A percentile compares a stretch with the other conserved stretches of the same genome.
These are phyloP conservation scores for Melaleuca alternifolia DNA, from an alignment of 345 rosid genomes.

Conservation along the genomic window DNA sequence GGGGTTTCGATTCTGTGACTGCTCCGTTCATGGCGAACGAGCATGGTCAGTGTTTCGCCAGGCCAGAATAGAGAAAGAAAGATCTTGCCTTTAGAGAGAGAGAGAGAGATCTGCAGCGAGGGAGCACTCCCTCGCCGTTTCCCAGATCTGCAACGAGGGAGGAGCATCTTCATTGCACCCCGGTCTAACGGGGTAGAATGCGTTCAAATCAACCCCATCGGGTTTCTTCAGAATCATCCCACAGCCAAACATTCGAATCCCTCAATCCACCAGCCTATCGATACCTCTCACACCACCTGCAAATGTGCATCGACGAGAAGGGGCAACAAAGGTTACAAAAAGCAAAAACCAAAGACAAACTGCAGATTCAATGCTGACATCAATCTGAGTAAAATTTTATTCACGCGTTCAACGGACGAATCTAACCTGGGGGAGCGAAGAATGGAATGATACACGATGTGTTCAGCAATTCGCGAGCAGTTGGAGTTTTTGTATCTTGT, in stretches of 20 bases:
- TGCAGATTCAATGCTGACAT: neutral
- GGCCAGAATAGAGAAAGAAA: too few species aligned
- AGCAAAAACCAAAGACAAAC: neutral
- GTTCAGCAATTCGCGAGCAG: neutral
- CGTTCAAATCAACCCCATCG: slow-evolving; percentile 54
- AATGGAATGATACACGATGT: neutral
- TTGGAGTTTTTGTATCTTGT: neutral
- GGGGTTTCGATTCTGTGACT: neutral
- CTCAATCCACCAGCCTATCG: neutral
- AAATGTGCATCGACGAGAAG: neutral
- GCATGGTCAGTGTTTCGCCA: too few species aligned
- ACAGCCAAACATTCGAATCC: neutral
- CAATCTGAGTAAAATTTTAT: neutral
- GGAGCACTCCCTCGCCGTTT: too few species aligned
- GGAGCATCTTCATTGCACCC: slow-evolving; percentile 59
- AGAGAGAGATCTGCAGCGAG: too few species aligned
- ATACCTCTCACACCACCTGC: neutral
- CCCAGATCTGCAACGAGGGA: too few species aligned
- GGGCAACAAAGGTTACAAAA: neutral
- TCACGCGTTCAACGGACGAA: neutral
- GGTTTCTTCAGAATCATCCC: slow-evolving; percentile 16
- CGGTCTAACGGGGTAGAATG: slow-evolving; percentile 63
- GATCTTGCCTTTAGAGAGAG: too few species aligned
- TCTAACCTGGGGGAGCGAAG: neutral
- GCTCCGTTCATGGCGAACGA: neutral